Evolutionary conservation across 2,329 filamentous ascomycete genomes (phyloP).

Genomic region (Orbilia blumenaviensis): DNA sequence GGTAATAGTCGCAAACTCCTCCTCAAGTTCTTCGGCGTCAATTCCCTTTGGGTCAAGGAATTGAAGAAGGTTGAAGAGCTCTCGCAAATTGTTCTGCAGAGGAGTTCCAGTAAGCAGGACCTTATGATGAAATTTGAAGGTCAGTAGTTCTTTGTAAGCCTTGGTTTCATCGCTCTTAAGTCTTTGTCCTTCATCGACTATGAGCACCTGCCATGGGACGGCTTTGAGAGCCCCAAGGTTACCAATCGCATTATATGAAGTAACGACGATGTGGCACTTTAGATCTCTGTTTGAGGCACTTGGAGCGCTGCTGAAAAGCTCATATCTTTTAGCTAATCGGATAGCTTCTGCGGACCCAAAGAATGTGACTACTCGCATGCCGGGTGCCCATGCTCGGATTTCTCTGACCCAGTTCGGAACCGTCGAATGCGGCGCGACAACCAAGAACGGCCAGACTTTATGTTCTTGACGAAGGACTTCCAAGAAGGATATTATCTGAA

Average conservation of each 20-base stretch:
- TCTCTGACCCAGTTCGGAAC: conserved; percentile 88
- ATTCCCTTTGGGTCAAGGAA: conserved; percentile 79
- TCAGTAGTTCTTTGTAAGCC: conserved; percentile 77
- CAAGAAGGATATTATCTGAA: conserved; percentile 67
- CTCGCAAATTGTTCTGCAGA: conserved; percentile 91
- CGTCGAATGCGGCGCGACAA: conserved; percentile 93
- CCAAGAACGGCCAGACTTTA: conserved; percentile 86
- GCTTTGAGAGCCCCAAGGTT: conserved; percentile 76
- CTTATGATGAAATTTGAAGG: conserved; percentile 81
- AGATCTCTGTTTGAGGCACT: conserved; percentile 69
- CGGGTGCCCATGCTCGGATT: conserved; percentile 91
- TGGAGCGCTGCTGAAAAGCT: conserved; percentile 75
- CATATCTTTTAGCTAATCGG: conserved; percentile 76
- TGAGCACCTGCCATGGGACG: conserved; percentile 83
- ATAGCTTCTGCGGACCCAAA: conserved; percentile 81
- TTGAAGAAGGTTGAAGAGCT: conserved; percentile 95
- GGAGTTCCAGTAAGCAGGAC: conserved; percentile 87
- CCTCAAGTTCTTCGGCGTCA: conserved; percentile 77
- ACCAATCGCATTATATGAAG: conserved; percentile 88
- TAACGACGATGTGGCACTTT: conserved; percentile 89
- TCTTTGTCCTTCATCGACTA: conserved; percentile 94
- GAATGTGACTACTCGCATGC: conserved; percentile 87
- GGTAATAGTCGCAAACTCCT: conserved; percentile 78
- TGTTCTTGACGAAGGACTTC: conserved; percentile 62
- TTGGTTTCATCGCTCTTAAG: conserved; percentile 90